A percentile compares a stretch with the other conserved stretches of the same genome.
Conservation (phyloP, 352 stramenopile genomes). For the Phytophthora ohioensis region DNA sequence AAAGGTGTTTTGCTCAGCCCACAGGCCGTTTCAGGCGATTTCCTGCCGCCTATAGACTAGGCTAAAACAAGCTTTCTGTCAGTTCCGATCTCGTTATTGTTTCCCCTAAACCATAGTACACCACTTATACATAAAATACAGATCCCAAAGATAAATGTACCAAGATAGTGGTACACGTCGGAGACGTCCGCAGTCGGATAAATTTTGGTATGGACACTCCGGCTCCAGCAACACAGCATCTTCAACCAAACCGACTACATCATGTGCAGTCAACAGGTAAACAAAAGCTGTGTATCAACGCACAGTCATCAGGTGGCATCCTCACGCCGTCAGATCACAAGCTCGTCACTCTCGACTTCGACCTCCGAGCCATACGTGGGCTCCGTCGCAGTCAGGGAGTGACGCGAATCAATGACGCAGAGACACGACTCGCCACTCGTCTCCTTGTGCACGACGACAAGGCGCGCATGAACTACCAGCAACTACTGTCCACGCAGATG, state of each 20-base stretch:
- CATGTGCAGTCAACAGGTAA: slow-evolving; percentile 3
- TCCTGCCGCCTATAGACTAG: no score
- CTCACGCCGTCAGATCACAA: slow-evolving; percentile 17
- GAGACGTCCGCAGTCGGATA: no score
- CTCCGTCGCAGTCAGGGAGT: neutral
- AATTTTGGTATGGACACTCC: no score
- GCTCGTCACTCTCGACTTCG: slow-evolving; percentile 18
- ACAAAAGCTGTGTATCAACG: neutral
- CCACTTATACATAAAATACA: no score
- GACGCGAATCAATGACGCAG: neutral
- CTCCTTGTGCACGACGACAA: slow-evolving; percentile 2
- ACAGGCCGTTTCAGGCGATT: no score
- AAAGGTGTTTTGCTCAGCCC: no score
- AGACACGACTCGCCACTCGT: slow-evolving; percentile 11
- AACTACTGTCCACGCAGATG: neutral
- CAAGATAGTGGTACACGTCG: no score
- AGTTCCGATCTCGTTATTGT: no score
- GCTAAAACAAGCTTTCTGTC: no score
- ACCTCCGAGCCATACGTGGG: neutral
- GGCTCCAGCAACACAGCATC: slow-evolving; percentile 10
- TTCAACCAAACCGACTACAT: slow-evolving; percentile 28
- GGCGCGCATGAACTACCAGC: neutral
- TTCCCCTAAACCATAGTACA: no score
- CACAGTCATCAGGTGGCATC: neutral
- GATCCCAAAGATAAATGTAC: no score